phyloP scores from a whole-genome alignment of 2,329 filamentous ascomycete genomes.

The Zymoseptoria crescenta region DNA sequence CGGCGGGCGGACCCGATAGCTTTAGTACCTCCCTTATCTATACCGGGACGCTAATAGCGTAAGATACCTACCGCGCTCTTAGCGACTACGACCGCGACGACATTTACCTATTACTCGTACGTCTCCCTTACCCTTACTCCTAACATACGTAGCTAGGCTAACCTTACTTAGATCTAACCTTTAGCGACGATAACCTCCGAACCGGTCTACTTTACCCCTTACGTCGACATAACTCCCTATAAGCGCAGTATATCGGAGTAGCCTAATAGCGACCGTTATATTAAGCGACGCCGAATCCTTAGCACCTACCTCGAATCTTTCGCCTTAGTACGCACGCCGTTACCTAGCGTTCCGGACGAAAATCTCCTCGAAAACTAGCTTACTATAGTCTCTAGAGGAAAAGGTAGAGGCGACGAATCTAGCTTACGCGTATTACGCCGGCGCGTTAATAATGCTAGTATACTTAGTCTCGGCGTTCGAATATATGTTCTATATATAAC shows the following conservation, averaged over 20 bases:
- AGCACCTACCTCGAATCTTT: neutral
- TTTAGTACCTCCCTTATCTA: no score
- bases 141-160: neutral
- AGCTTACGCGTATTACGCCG: neutral
- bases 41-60: no score
- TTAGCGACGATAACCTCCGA: neutral
- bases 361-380: neutral
- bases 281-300: neutral
- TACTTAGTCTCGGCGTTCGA: neutral
- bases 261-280: neutral
- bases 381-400: neutral
- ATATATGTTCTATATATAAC: neutral
- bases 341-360: neutral
- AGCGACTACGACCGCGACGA: no score
- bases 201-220: no score
- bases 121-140: no score
- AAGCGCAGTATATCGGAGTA: neutral
- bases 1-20: no score
- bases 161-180: neutral
- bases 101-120: no score
- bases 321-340: neutral
- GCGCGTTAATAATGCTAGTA: neutral
- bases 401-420: neutral
- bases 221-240: neutral
- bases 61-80: no score